A percentile compares a stretch with the other conserved stretches of the same genome.
phyloP scores from a whole-genome alignment of 805 yeast species.

The Yarrowia sp. region DNA sequence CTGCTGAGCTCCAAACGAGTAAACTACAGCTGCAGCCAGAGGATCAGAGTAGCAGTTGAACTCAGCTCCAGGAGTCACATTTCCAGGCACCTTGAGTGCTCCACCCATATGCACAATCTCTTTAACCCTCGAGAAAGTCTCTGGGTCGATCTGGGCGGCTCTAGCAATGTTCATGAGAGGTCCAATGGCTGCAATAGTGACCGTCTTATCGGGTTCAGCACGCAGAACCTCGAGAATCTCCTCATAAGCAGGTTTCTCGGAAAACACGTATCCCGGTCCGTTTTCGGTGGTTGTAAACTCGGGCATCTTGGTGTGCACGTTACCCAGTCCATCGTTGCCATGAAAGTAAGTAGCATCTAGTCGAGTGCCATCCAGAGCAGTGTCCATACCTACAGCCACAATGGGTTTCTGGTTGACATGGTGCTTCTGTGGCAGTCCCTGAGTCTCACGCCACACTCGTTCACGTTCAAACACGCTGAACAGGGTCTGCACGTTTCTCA shows the following conservation, averaged over 20 bases:
- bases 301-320: slow-evolving; percentile 40
- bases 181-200: slow-evolving; percentile 43
- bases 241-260: slow-evolving; percentile 36
- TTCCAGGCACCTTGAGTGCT: slow-evolving; percentile 41
- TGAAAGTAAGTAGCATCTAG: slow-evolving; percentile 44
- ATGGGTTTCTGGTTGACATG: slow-evolving; percentile 38
- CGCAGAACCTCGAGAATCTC: slow-evolving; percentile 42
- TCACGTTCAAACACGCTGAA: slow-evolving; percentile 41
- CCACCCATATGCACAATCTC: slow-evolving; percentile 45
- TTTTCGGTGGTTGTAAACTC: slow-evolving; percentile 37
- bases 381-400: slow-evolving; percentile 39
- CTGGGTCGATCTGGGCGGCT: slow-evolving; percentile 43
- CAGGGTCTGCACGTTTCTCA: slow-evolving; percentile 40
- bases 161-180: slow-evolving; percentile 44
- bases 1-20: slow-evolving; percentile 37
- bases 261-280: slow-evolving; percentile 36
- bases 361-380: slow-evolving; percentile 36
- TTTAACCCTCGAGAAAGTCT: slow-evolving; percentile 40
- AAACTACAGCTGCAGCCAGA: slow-evolving; percentile 42
- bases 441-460: slow-evolving; percentile 33
- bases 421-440: slow-evolving; percentile 30
- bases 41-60: slow-evolving; percentile 46
- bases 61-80: slow-evolving; percentile 45
- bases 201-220: slow-evolving; percentile 40
- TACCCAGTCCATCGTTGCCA: slow-evolving; percentile 45